Percentiles rank a stretch among this genome's conserved stretches.
phyloP scores from a whole-genome alignment of 2,329 filamentous ascomycete species.

The Aspergillus carbonarius region DNA sequence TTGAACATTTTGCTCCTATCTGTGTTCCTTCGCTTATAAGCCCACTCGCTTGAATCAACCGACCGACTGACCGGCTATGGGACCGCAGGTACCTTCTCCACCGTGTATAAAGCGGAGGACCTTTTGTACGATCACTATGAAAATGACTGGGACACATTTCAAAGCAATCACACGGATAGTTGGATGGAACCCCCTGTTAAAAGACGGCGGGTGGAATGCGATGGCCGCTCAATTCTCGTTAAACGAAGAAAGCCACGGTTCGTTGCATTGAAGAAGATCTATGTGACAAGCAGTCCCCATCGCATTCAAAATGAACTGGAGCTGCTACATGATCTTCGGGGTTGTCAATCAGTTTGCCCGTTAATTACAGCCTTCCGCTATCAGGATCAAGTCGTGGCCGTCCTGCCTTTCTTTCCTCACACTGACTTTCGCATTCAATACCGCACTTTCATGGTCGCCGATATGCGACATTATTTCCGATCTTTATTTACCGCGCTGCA shows the following conservation, averaged over 20 bases:
- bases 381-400: slow-evolving; percentile 90
- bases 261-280: slow-evolving; percentile 99
- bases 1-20: background rate
- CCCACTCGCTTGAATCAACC: background rate
- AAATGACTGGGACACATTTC: slow-evolving; percentile 80
- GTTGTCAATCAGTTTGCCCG: slow-evolving; percentile 83
- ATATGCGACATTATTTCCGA: slow-evolving; percentile 86
- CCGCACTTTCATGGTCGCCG: slow-evolving; percentile 77
- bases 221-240: slow-evolving; percentile 30
- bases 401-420: slow-evolving; percentile 94
- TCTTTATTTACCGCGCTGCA: slow-evolving; percentile 82
- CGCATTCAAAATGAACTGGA: slow-evolving; percentile 97
- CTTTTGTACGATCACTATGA: slow-evolving; percentile 77
- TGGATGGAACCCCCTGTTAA: slow-evolving; percentile 70
- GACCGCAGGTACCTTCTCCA: slow-evolving; percentile 86
- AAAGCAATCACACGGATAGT: slow-evolving; percentile 60
- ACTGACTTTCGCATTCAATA: slow-evolving; percentile 92
- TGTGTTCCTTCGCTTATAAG: background rate
- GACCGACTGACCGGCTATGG: background rate
- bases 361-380: slow-evolving; percentile 96
- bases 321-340: slow-evolving; percentile 80
- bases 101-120: slow-evolving; percentile 98
- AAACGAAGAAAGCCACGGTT: slow-evolving; percentile 64
- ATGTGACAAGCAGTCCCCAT: slow-evolving; percentile 90
- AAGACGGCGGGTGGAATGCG: slow-evolving; percentile 47